These are phyloP conservation scores for Pestalotiopsis fici DNA, from an alignment of 2,329 filamentous ascomycete species.

Conservation along the genomic window DNA sequence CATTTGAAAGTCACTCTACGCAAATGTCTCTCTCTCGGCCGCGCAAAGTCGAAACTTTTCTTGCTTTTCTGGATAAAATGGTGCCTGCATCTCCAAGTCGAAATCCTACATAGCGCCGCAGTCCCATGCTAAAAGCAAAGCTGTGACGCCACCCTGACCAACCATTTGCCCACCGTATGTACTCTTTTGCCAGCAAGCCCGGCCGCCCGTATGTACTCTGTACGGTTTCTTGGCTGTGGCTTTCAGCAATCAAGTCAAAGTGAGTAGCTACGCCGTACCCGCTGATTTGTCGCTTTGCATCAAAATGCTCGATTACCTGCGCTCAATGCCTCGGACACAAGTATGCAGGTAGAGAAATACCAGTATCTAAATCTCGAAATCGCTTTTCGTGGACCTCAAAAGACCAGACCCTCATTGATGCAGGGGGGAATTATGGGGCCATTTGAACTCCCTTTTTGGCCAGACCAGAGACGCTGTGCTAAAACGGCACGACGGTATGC, in stretches of 20 bases:
- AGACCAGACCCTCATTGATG: neutral
- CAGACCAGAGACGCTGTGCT: neutral
- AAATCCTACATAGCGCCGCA: neutral
- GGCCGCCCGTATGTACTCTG: too few relatives aligned
- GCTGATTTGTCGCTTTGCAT: too few relatives aligned
- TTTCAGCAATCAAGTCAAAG: too few relatives aligned
- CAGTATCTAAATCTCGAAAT: neutral
- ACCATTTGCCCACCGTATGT: neutral
- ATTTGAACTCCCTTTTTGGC: neutral
- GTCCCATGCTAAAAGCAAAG: neutral
- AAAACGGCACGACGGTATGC: neutral
- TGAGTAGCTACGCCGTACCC: too few relatives aligned
- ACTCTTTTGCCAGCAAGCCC: too few relatives aligned
- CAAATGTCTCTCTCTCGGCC: neutral
- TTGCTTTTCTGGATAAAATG: constrained; percentile 6
- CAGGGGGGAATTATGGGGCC: neutral
- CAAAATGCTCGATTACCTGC: too few relatives aligned
- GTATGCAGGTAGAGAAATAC: too few relatives aligned
- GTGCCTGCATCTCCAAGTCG: constrained; percentile 3
- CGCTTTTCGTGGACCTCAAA: neutral
- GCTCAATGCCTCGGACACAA: too few relatives aligned
- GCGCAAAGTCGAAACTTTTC: neutral
- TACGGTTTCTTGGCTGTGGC: too few relatives aligned
- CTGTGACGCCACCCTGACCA: neutral
- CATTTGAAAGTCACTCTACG: too few relatives aligned